A percentile compares a stretch with the other conserved stretches of the same genome.
phyloP scores from a whole-genome alignment of 139 green algal species.

The Micromonas pusilla region DNA sequence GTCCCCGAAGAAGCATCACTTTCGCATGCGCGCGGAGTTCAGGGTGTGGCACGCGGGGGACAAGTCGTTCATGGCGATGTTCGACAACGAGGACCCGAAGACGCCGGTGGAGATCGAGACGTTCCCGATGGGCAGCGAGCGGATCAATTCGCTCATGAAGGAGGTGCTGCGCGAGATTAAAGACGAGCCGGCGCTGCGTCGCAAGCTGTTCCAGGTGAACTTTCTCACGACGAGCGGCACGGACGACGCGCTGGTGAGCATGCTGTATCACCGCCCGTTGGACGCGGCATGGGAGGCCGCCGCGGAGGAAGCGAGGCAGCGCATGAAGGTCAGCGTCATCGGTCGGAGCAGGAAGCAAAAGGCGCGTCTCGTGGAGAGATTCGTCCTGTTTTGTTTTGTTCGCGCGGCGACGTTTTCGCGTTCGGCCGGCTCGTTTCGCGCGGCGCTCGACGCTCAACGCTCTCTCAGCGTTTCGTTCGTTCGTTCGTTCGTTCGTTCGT shows the following conservation, averaged over 20 bases:
- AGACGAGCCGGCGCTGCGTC: not conserved
- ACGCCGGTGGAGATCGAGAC: slow-evolving; percentile 44
- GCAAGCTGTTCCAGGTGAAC: slow-evolving; percentile 34
- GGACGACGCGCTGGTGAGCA: slow-evolving; percentile 55
- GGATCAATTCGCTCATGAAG: slow-evolving; percentile 77
- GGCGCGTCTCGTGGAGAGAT: too few relatives aligned
- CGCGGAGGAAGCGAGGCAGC: slow-evolving; percentile 25
- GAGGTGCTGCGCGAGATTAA: slow-evolving; percentile 47
- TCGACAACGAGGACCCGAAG: slow-evolving; percentile 42
- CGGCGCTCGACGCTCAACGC: too few relatives aligned
- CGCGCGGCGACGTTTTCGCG: too few relatives aligned
- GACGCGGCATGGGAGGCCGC: slow-evolving; percentile 49
- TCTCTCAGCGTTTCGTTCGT: too few relatives aligned
- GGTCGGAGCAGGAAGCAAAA: slow-evolving; percentile 71
- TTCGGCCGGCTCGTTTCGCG: too few relatives aligned
- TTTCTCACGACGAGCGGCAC: slow-evolving; percentile 14
- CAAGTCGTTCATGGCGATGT: slow-evolving; percentile 64
- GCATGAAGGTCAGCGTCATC: slow-evolving; percentile 36
- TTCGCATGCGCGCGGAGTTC: slow-evolving; percentile 48
- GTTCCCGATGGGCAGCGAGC: slow-evolving; percentile 69
- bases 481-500: too few relatives aligned
- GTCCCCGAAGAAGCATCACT: not conserved
- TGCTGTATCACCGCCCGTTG: slow-evolving; percentile 81
- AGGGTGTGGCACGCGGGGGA: slow-evolving; percentile 61
- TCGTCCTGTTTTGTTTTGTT: too few relatives aligned